A percentile compares a stretch with the other conserved stretches of the same genome.
These are phyloP conservation scores for Tilletia caries DNA, from an alignment of 1,284 basidiomycete species.

Conservation along the genomic window DNA sequence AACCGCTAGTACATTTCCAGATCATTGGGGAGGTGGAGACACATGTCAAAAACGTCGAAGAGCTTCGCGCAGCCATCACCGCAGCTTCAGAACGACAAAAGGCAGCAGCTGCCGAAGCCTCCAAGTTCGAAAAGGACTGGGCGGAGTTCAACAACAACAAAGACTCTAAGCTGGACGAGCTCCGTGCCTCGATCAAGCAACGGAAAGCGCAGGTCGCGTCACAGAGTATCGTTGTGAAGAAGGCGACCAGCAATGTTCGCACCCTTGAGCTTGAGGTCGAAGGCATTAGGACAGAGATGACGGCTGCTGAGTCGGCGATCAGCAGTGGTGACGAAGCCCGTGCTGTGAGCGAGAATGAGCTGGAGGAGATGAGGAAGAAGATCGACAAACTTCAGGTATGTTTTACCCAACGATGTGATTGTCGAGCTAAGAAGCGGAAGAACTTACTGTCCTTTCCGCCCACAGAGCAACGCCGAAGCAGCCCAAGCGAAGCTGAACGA, in stretches of 20 bases:
- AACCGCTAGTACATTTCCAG: constrained; percentile 55
- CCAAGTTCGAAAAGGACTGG: constrained; percentile 92
- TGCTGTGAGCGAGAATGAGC: constrained; percentile 65
- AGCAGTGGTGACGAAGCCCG: constrained; percentile 65
- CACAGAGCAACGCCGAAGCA: constrained; percentile 62
- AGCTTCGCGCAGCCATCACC: constrained; percentile 67
- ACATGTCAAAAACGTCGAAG: constrained; percentile 66
- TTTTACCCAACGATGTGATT: too few relatives aligned
- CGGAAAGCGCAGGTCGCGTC: constrained; percentile 79
- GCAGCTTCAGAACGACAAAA: constrained; percentile 73
- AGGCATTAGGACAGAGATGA: constrained; percentile 77
- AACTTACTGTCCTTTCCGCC: constrained; percentile 10
- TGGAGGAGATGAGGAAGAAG: constrained; percentile 63
- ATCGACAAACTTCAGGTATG: constrained; percentile 61
- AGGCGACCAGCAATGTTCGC: constrained; percentile 81
- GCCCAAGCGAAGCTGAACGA: constrained; percentile 72
- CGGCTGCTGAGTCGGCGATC: constrained; percentile 62
- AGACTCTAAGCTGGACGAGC: constrained; percentile 89
- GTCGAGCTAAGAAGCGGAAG: too few relatives aligned
- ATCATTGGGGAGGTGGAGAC: constrained; percentile 76
- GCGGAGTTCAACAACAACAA: constrained; percentile 97
- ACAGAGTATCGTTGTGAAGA: constrained; percentile 75
- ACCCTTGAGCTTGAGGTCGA: constrained; percentile 83
- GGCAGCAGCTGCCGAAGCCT: constrained; percentile 71
- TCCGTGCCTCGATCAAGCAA: constrained; percentile 74